Evolutionary conservation across 2,329 filamentous ascomycete genomes (phyloP), one percentile per base, ranked within the genome.

Genomic region (Endoconidiophora polonica): DNA sequence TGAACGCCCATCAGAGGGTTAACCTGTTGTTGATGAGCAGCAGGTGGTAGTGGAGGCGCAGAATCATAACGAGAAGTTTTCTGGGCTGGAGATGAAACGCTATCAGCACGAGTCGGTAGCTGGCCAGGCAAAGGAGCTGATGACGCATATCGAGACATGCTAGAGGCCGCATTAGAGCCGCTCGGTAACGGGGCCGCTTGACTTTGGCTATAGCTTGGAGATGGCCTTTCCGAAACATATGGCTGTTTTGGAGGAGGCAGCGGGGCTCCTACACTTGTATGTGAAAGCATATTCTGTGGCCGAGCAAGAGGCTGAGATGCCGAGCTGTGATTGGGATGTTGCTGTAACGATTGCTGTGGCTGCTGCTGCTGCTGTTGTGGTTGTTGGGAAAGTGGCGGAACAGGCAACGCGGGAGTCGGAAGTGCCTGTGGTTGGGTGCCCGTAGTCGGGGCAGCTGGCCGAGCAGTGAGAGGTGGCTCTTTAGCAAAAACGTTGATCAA

Each of bases 401-500:
- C 29, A 33, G 29, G 29, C 29, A 12, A 5, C 4, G 26, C 12
- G 26, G 29, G 29, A 12, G 29, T 12, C 29, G 9, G 6, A 12
- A 33, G 12, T 33, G 29, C 29, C 12, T 7, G 12, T 9, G 29
- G 12, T 12, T 33, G 24, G 16, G 23, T 26, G 16, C 6, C 24
- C 24, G 42, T 16, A 20, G 14, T 20, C 7, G 29, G 37, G 4
- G 20, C 10, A 33, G 16, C 43, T 37, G 69, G 66, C 33, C 54
- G 49, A 33, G 87, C 79, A 54, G 91, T 79, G 3, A 96, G 85
- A 0, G 91, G 91, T 6, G 91, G 91, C 59, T 98, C 91, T 65
- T 93, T 94, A 37, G 87, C 82, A 61, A 98, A 98, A 20, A 96
- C 72, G 49, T 91, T 86, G 56, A 83, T 76, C 3, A 98, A 66